phyloP scores from a whole-genome alignment of 1,139 yeast genomes.

The Zhuliangozyma blackwelliae region DNA sequence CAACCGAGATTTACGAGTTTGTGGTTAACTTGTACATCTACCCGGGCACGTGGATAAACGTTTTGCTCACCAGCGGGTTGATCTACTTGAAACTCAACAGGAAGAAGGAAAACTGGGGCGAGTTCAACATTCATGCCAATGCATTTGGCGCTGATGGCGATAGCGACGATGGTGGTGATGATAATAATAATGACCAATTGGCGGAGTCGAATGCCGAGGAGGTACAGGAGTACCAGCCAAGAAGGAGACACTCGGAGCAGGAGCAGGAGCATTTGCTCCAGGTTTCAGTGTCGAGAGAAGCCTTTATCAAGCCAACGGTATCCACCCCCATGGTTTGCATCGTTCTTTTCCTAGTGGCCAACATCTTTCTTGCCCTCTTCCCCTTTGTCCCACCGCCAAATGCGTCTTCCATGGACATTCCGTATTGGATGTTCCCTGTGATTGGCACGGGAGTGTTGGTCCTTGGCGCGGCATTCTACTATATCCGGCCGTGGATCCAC shows the following conservation, averaged over 20 bases:
- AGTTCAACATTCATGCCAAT: conserved; percentile 13
- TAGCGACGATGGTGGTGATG: conserved; percentile 3
- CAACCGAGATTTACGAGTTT: conserved; percentile 44
- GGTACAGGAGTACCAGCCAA: conserved; percentile 6
- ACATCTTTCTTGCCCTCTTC: conserved; percentile 49
- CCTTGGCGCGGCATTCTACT: conserved; percentile 41
- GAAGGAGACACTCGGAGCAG: conserved; percentile 4
- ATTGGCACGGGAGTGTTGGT: conserved; percentile 47
- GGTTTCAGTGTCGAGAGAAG: not conserved
- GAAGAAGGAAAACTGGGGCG: conserved; percentile 30
- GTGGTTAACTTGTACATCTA: conserved; percentile 47
- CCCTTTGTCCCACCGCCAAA: conserved; percentile 56
- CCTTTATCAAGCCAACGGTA: conserved; percentile 2
- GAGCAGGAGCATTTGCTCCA: conserved; percentile 2
- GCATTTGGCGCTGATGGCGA: no score
- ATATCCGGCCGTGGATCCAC: conserved; percentile 10
- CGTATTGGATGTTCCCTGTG: conserved; percentile 56
- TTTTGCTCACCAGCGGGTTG: conserved; percentile 38
- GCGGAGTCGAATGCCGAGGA: conserved; percentile 4
- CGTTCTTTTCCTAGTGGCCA: conserved; percentile 41
- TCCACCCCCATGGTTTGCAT: conserved; percentile 29
- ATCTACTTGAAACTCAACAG: conserved; percentile 33
- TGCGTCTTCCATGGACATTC: conserved; percentile 26
- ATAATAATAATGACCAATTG: not conserved
- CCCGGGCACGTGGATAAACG: conserved; percentile 51